Conservation (phyloP, 257 asterid genomes). For the Gentiana macrophylla region DNA sequence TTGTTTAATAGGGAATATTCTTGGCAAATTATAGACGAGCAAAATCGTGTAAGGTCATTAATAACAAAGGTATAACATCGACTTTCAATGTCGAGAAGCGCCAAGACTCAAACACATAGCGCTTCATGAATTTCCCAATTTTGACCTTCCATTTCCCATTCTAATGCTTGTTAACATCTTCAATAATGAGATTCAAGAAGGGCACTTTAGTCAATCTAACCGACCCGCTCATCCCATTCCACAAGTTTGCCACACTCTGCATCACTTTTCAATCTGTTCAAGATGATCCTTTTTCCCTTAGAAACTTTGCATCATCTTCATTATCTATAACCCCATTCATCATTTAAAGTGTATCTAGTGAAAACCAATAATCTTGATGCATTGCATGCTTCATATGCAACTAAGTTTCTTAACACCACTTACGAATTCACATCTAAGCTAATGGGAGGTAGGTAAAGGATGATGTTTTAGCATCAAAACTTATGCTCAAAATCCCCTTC, state of each 20-base stretch:
- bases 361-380: conserved; percentile 24
- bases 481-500: conserved; percentile 17
- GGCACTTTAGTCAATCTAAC: conserved; percentile 24
- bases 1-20: no score
- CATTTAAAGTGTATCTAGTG: conserved; percentile 23
- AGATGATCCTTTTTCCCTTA: conserved; percentile 20
- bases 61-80: no score
- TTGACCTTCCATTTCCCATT: conserved; percentile 16
- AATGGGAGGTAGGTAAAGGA: conserved; percentile 18
- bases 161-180: conserved; percentile 24
- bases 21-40: no score
- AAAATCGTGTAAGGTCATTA: no score
- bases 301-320: conserved; percentile 20
- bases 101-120: no score
- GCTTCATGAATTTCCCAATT: no score
- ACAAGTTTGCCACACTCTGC: conserved; percentile 17
- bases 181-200: conserved; percentile 22
- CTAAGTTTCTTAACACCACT: conserved; percentile 25
- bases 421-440: conserved; percentile 19
- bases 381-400: conserved; percentile 30
- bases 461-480: conserved; percentile 9
- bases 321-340: conserved; percentile 34
- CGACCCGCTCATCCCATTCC: conserved; percentile 33
- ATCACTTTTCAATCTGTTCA: conserved; percentile 26
- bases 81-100: no score